Conservation (phyloP, 768 basidiomycete genomes). For the Tylopilus rubrobrunneus region DNA sequence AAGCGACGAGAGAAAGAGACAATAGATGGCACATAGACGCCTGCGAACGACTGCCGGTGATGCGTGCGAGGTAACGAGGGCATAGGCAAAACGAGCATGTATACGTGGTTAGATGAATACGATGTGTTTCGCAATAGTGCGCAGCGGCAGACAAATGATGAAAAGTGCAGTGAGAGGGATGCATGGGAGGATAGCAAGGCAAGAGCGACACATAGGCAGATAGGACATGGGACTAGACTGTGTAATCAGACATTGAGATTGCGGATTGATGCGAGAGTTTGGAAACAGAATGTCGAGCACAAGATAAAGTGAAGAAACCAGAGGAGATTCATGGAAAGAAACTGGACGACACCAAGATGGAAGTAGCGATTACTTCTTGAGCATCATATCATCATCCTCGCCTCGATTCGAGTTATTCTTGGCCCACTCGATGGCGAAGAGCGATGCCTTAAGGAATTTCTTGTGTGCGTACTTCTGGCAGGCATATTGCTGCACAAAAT, state of each 20-base stretch:
- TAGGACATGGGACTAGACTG: constrained; percentile 35
- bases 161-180: constrained; percentile 21
- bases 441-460: constrained; percentile 92
- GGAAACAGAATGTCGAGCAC: constrained; percentile 36
- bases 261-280: constrained; percentile 29
- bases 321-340: constrained; percentile 20
- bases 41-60: constrained; percentile 19
- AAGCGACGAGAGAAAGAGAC: constrained; percentile 19
- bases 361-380: constrained; percentile 26
- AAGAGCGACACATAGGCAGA: constrained; percentile 34
- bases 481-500: constrained; percentile 81
- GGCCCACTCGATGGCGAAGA: constrained; percentile 76
- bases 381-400: constrained; percentile 28
- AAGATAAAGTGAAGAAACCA: constrained; percentile 24
- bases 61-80: constrained; percentile 15
- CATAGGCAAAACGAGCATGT: constrained; percentile 35
- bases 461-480: constrained; percentile 97
- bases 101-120: constrained; percentile 31
- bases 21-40: constrained; percentile 26
- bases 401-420: constrained; percentile 43
- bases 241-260: constrained; percentile 39
- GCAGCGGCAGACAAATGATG: constrained; percentile 25
- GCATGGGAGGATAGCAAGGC: constrained; percentile 37
- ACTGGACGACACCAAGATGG: constrained; percentile 14
- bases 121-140: constrained; percentile 35